Evolutionary conservation across 2,329 filamentous ascomycete genomes (phyloP), one percentile per base, ranked within the genome.

Genomic region (Fusarium odoratissimum): DNA sequence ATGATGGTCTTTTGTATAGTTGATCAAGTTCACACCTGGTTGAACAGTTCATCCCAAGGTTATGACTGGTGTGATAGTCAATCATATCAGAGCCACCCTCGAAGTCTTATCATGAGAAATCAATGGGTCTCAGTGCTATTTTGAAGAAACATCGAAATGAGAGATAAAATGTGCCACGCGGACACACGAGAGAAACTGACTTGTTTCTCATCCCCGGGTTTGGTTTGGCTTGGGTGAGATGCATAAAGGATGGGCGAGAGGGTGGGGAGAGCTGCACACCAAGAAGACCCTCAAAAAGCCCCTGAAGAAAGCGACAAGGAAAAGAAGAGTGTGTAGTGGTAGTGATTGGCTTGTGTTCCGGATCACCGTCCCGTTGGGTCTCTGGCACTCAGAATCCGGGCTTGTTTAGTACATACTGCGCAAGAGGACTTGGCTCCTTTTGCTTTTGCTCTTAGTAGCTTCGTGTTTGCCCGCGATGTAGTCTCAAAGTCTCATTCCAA

Each of bases 141-240:
- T 45, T 37, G 25, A 30, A 64, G 16, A 42, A 54, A 30, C 13
- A 40, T 38, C 28, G 30, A 30, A 42, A 17, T 52, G 66, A 58
- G 57, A 67, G 51, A 69, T 69, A 54, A 40, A 59, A 58, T 38
- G 72, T 73, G 69, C 69, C 72, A 75, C 72, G 72, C 69, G 72
- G 66, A 75, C 69, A 60, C 55, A 61, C 42, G 42, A 67, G 65
- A 60, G 65, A 61, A 58, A 67, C 46, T 52, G 63, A 67, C 60
- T 46, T 67, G 51, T 66, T 51, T 51, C 59, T 52, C 25, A 65
- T 67, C 65, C 69, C 55, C 54, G 40, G 64, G 64, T 57, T 62
- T 60, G 60, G 72, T 61, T 54, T 67, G 68, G 68, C 67, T 69
- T 51, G 60, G 64, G 37, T 72, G 58, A 52, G 59, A 64, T 59